phyloP scores from a whole-genome alignment of 2,329 filamentous ascomycete species.

The Cyclaneusma minus region DNA sequence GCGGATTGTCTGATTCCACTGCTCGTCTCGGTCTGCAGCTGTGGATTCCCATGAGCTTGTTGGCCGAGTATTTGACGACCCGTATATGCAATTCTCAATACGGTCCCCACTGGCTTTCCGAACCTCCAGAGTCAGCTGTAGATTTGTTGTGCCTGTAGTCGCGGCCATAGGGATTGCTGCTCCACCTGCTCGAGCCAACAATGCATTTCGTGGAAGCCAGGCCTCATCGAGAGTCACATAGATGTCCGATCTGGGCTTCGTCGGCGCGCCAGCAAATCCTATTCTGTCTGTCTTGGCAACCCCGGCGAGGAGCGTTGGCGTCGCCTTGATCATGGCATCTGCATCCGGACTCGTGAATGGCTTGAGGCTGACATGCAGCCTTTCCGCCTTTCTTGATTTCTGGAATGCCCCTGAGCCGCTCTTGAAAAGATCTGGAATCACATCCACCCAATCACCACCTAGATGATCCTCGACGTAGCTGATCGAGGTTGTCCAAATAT shows the following conservation, averaged over 20 bases:
- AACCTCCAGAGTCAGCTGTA: slow-evolving; percentile 84
- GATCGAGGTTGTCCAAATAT: slow-evolving; percentile 55
- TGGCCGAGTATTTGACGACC: slow-evolving; percentile 65
- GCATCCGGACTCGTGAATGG: slow-evolving; percentile 66
- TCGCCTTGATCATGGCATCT: slow-evolving; percentile 67
- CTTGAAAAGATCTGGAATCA: slow-evolving; percentile 59
- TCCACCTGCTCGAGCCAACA: slow-evolving; percentile 52
- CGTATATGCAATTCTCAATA: slow-evolving; percentile 75
- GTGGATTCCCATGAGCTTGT: slow-evolving; percentile 81
- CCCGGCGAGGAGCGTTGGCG: slow-evolving; percentile 73
- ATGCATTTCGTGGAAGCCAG: slow-evolving; percentile 59
- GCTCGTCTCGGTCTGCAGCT: slow-evolving; percentile 60
- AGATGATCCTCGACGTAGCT: slow-evolving; percentile 38
- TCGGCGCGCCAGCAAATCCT: slow-evolving; percentile 85
- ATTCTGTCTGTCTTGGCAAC: slow-evolving; percentile 74
- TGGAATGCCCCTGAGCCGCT: slow-evolving; percentile 62
- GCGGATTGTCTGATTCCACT: slow-evolving; percentile 79
- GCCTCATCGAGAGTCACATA: slow-evolving; percentile 77
- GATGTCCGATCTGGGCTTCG: slow-evolving; percentile 80
- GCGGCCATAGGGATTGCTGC: slow-evolving; percentile 56
- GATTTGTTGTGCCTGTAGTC: slow-evolving; percentile 49
- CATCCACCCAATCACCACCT: slow-evolving; percentile 53
- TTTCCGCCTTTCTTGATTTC: slow-evolving; percentile 56
- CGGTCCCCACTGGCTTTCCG: slow-evolving; percentile 63
- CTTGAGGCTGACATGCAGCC: slow-evolving; percentile 64